Evolutionary conservation across 352 stramenopile genomes (phyloP), one percentile per base, ranked within the genome.

Genomic region (Pythium phragmiticola): DNA sequence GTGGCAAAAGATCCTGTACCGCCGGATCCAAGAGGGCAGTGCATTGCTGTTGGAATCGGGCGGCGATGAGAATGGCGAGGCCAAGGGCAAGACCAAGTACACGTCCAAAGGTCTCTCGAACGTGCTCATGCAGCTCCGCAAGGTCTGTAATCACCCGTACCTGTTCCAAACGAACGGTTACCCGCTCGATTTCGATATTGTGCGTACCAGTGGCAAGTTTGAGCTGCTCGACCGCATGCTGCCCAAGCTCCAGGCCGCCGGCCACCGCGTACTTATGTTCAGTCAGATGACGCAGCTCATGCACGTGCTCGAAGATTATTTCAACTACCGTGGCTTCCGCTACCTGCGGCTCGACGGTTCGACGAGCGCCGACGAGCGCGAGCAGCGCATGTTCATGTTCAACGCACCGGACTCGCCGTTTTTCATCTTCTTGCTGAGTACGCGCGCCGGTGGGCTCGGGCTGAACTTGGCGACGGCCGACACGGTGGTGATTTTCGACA

Each of bases 401-500:
- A 99, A 99, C 69, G 88, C 86, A 5, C 69, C 84, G 2, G 87
- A 95, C 64, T 93, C 84, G 23, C 84, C 84, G 5, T 92, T 80
- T 69, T 99, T 99, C 67, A 89, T 90, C 33, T 99, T 99, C 73
- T 75, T 99, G 16, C 75, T 99, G 30, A 98, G 87, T 71, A 99
- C 98, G 19, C 84, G 97, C 8, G 97, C 97, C 26, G 98, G 98
- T 66, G 98, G 98, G 23, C 78, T 99, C 28, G 98, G 98, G 23
- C 69, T 99, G 21, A 99, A 99, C 74, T 87, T 99, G 26, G 96
- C 95, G 33, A 97, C 96, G 21, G 98, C 98, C 28, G 97, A 99
- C 68, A 99, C 97, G 6, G 97, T 99, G 7, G 97, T 99, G 45
- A 99, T 99, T 72, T 99, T 99, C 66, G 98, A 99, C 69, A 98